These are phyloP conservation scores for Penicillium sp. DNA, from an alignment of 2,329 filamentous ascomycete species.

Conservation along the genomic window DNA sequence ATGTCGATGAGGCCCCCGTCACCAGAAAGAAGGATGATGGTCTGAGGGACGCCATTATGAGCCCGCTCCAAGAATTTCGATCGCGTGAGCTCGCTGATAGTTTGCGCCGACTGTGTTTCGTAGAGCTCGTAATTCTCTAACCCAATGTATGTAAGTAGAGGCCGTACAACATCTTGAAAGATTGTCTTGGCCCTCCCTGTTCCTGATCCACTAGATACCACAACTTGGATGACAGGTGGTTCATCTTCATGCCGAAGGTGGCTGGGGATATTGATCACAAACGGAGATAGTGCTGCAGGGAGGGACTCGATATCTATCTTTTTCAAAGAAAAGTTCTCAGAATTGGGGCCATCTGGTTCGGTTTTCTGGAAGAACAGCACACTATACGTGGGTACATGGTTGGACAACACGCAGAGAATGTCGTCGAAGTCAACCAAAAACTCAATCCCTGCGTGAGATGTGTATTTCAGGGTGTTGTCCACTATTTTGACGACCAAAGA, in stretches of 20 bases:
- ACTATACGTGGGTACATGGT: conserved; percentile 4
- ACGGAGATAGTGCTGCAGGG: conserved; percentile 12
- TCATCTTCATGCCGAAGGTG: conserved; percentile 15
- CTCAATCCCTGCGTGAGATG: conserved; percentile 8
- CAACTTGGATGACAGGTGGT: conserved; percentile 42
- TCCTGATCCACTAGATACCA: conserved; percentile 62
- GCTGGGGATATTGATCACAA: conserved; percentile 16
- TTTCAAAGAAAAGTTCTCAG: conserved; percentile 7
- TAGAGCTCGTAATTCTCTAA: conserved; percentile 48
- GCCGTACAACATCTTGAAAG: conserved; percentile 49
- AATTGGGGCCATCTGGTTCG: background rate
- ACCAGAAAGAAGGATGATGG: conserved; percentile 71
- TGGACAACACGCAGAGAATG: conserved; percentile 22
- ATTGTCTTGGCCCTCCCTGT: conserved; percentile 49
- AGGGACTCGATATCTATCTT: conserved; percentile 14
- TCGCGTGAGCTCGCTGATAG: conserved; percentile 56
- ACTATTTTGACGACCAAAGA: conserved; percentile 4
- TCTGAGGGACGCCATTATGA: conserved; percentile 43
- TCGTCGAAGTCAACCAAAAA: conserved; percentile 15
- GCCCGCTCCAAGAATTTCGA: conserved; percentile 43
- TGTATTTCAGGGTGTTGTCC: conserved; percentile 16
- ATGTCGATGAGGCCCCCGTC: conserved; percentile 81
- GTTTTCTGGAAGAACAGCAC: conserved; percentile 20
- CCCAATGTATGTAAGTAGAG: conserved; percentile 45
- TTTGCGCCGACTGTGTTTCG: conserved; percentile 55